Evolutionary conservation across 257 asterid genomes (phyloP).

Genomic region (Coffea canephora): DNA sequence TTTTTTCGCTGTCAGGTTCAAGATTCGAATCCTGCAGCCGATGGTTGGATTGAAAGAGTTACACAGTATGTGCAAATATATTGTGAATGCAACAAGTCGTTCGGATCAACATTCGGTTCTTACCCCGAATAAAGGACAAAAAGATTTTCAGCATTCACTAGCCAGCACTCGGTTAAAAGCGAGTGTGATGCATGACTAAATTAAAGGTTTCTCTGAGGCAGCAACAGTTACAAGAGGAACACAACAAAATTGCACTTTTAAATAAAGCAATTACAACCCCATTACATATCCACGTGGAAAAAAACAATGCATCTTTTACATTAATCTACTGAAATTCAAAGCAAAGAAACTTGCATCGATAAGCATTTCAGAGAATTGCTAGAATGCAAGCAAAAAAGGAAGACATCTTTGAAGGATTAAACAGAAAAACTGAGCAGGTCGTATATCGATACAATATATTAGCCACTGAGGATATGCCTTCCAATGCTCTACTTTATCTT

Average conservation of each 20-base stretch:
- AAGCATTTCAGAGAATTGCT: constrained; percentile 35
- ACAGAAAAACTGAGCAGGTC: constrained; percentile 18
- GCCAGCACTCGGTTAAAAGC: no score
- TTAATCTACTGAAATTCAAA: constrained; percentile 21
- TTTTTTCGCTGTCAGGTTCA: no score
- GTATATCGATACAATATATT: constrained; percentile 5
- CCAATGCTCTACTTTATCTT: constrained; percentile 44
- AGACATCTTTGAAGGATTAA: constrained; percentile 17
- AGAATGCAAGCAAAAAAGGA: constrained; percentile 38
- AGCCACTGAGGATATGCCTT: background rate
- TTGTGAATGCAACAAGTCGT: no score
- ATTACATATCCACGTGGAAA: background rate
- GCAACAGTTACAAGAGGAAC: background rate
- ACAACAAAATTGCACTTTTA: background rate
- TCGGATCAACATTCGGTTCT: no score
- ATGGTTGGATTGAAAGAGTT: no score
- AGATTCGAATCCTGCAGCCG: no score
- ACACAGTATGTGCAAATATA: no score
- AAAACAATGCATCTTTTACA: constrained; percentile 19
- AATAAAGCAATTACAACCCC: background rate
- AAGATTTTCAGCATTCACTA: no score
- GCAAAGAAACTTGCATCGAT: constrained; percentile 45
- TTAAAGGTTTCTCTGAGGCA: background rate
- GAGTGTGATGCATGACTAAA: no score
- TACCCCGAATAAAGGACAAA: no score